Conservation (phyloP, 805 yeast species). For the Wickerhamiella qilinensis region DNA sequence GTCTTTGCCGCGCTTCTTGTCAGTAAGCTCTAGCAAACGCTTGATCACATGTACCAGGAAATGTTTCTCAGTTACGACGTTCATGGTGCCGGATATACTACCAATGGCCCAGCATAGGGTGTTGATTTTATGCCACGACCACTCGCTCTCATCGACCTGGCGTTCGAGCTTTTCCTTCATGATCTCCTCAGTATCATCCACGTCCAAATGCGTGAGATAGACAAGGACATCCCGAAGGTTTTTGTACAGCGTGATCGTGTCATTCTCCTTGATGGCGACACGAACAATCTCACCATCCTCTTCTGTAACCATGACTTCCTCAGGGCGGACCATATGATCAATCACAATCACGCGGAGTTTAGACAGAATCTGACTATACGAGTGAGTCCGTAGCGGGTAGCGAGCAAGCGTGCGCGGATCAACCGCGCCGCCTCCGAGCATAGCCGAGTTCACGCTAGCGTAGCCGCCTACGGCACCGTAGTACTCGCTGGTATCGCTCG, state of each 20-base stretch:
- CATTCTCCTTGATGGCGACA: conserved; percentile 92
- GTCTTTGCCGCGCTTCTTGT: conserved; percentile 92
- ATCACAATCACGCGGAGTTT: conserved; percentile 82
- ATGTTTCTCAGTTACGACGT: conserved; percentile 86
- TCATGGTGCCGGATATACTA: conserved; percentile 96
- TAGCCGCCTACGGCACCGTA: conserved; percentile 1
- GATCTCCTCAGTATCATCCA: conserved; percentile 80
- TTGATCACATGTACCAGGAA: conserved; percentile 87
- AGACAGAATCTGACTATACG: conserved; percentile 62
- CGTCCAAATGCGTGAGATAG: conserved; percentile 88
- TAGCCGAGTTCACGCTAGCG: conserved; percentile 23
- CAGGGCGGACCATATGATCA: conserved; percentile 97
- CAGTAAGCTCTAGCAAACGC: conserved; percentile 80
- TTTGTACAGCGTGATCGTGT: conserved; percentile 88
- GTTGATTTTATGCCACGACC: conserved; percentile 98
- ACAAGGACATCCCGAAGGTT: conserved; percentile 92
- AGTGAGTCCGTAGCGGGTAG: conserved; percentile 73
- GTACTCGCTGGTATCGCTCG: conserved; percentile 29
- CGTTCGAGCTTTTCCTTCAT: conserved; percentile 83
- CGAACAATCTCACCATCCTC: conserved; percentile 99
- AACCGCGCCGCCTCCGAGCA: conserved; percentile 53
- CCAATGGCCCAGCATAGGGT: conserved; percentile 99
- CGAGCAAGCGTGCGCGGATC: conserved; percentile 65
- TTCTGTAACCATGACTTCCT: conserved; percentile 91
- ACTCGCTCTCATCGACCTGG: conserved; percentile 90